Evolutionary conservation across 2,329 filamentous ascomycete genomes (phyloP).

Genomic region (Aspergillus quadrilineatus): DNA sequence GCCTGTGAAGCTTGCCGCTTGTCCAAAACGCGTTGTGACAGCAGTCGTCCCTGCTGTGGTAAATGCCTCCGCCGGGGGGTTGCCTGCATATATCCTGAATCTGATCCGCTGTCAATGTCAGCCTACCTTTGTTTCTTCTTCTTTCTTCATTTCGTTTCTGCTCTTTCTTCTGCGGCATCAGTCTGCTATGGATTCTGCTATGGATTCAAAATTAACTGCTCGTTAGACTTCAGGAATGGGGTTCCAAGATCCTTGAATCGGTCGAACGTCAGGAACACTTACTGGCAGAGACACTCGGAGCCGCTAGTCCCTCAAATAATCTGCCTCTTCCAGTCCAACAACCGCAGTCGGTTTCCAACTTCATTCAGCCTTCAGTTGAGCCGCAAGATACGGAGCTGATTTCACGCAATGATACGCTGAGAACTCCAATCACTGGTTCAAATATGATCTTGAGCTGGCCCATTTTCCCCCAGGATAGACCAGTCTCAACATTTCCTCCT

Average conservation of each 20-base stretch:
- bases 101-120: slow-evolving; percentile 25
- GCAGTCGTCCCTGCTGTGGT: slow-evolving; percentile 24
- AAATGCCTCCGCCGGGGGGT: slow-evolving; percentile 27
- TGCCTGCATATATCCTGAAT: slow-evolving; percentile 26
- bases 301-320: not conserved
- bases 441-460: slow-evolving; percentile 29
- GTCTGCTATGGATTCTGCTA: too few relatives aligned
- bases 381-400: slow-evolving; percentile 25
- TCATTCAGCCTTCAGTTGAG: slow-evolving; percentile 19
- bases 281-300: slow-evolving; percentile 17
- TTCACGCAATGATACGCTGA: slow-evolving; percentile 27
- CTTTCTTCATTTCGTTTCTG: too few relatives aligned
- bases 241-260: slow-evolving; percentile 23
- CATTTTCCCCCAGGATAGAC: slow-evolving; percentile 25
- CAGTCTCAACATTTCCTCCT: slow-evolving; percentile 25
- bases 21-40: slow-evolving; percentile 28
- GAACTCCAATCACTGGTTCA: slow-evolving; percentile 27
- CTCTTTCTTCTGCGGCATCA: too few relatives aligned
- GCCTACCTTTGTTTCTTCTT: slow-evolving; percentile 5
- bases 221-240: slow-evolving; percentile 26
- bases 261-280: slow-evolving; percentile 27
- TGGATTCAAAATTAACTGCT: not conserved
- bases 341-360: not conserved
- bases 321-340: not conserved
- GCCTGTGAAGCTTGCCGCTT: slow-evolving; percentile 28